Evolutionary conservation across 306 rosid genomes (phyloP).

Genomic region (Casuarina equisetifolia): DNA sequence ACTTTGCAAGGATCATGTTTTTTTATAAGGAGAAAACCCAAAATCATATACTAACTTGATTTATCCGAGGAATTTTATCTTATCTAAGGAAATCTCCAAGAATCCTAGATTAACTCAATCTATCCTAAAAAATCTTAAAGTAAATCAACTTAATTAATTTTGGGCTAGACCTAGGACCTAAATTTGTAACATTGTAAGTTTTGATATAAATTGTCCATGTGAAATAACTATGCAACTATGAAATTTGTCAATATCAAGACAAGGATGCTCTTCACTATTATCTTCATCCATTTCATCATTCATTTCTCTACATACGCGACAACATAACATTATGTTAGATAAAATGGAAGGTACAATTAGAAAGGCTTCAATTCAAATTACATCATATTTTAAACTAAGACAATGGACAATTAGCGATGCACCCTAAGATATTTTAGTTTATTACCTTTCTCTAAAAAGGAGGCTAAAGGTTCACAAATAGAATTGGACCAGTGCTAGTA

Average conservation of each 20-base stretch:
- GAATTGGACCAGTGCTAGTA: neutral
- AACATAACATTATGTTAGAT: constrained; percentile 17
- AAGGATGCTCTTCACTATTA: constrained; percentile 33
- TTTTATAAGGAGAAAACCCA: too few relatives aligned
- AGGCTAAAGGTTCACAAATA: neutral
- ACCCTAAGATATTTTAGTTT: neutral
- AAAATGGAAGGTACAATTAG: constrained; percentile 13
- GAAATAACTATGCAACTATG: constrained; percentile 16
- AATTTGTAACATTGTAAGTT: neutral
- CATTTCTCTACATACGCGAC: constrained; percentile 39
- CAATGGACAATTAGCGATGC: neutral
- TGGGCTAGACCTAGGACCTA: too few relatives aligned
- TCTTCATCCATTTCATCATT: constrained; percentile 64
- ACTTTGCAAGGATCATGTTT: too few relatives aligned
- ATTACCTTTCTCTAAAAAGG: neutral
- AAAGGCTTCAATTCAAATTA: neutral
- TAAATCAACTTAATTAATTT: too few relatives aligned
- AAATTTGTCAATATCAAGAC: constrained; percentile 26
- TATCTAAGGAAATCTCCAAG: too few relatives aligned
- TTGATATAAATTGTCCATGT: constrained; percentile 8
- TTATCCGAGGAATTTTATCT: too few relatives aligned
- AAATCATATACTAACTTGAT: too few relatives aligned
- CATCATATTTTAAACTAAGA: neutral
- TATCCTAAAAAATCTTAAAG: too few relatives aligned
- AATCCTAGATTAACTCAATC: too few relatives aligned